These are phyloP conservation scores for Cladosporium sp. DNA, from an alignment of 2,329 filamentous ascomycete species.

Conservation along the genomic window DNA sequence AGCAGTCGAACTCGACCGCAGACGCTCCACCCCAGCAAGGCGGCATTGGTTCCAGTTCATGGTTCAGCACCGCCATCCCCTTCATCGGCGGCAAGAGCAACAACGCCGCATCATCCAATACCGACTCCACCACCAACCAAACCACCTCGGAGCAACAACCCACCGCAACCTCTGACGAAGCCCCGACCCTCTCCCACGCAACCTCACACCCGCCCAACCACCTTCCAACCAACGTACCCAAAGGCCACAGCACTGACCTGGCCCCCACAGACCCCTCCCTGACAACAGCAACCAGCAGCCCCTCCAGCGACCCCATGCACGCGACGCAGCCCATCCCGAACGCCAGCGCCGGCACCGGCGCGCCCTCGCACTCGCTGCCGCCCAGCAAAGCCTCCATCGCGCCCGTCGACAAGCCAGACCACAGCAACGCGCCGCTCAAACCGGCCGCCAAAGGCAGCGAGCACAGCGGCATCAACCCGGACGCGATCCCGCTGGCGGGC, in stretches of 20 bases:
- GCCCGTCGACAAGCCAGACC: neutral
- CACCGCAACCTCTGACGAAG: neutral
- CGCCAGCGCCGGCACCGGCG: neutral
- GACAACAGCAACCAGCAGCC: neutral
- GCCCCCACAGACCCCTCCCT: neutral
- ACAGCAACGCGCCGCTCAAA: constrained; percentile 11
- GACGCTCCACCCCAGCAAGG: neutral
- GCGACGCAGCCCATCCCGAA: neutral
- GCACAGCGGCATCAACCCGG: constrained; percentile 10
- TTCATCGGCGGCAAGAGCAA: constrained; percentile 1
- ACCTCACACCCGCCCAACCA: constrained; percentile 4
- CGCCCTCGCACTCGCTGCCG: constrained; percentile 3
- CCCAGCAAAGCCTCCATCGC: constrained; percentile 9
- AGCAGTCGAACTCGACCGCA: neutral
- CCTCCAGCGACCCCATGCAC: neutral
- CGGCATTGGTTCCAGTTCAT: constrained; percentile 7
- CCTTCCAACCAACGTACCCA: constrained; percentile 4
- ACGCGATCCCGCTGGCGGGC: constrained; percentile 16
- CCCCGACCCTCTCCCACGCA: neutral
- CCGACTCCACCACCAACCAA: neutral
- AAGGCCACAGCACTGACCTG: constrained; percentile 7
- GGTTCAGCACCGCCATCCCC: constrained; percentile 12
- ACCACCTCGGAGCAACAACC: neutral
- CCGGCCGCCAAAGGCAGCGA: constrained; percentile 7
- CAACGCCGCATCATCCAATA: neutral